phyloP scores from a whole-genome alignment of 225 moss, liverwort and hornwort species.

The Ulota crispa region DNA sequence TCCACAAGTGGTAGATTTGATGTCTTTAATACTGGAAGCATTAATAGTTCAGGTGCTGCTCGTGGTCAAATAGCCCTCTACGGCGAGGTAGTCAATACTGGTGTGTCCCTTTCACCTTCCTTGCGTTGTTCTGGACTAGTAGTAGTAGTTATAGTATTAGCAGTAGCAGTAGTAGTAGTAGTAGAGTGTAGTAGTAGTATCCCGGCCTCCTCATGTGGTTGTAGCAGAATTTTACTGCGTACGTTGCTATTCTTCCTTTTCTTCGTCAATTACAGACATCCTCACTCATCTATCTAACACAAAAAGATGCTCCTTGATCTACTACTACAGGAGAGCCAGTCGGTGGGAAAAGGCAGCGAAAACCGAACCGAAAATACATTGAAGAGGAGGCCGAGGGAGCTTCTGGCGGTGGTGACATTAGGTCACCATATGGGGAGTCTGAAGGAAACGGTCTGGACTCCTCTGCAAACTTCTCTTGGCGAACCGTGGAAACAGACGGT shows the following conservation, averaged over 20 bases:
- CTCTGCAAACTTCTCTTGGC: constrained; percentile 65
- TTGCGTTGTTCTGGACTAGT: constrained; percentile 35
- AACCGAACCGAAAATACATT: constrained; percentile 92
- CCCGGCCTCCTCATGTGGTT: not conserved
- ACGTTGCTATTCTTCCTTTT: not conserved
- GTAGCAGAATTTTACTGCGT: constrained; percentile 1
- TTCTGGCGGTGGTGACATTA: constrained; percentile 48
- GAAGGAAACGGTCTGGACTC: constrained; percentile 51
- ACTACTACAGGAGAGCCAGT: constrained; percentile 50
- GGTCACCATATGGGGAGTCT: constrained; percentile 48
- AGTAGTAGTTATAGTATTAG: not conserved
- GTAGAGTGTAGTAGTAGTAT: not conserved
- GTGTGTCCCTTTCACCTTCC: constrained; percentile 47
- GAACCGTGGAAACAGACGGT: constrained; percentile 61
- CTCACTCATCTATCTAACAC: constrained; percentile 12
- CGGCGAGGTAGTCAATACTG: constrained; percentile 70
- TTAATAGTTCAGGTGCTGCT: constrained; percentile 56
- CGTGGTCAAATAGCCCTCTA: constrained; percentile 69
- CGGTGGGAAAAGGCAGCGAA: constrained; percentile 83
- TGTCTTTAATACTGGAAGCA: constrained; percentile 46
- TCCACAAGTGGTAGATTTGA: constrained; percentile 60
- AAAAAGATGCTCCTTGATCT: not conserved
- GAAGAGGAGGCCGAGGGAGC: constrained; percentile 76
- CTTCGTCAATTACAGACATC: not conserved
- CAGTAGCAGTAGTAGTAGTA: no score